phyloP scores from a whole-genome alignment of 805 yeast genomes.

The Dipodascus geniculatus region DNA sequence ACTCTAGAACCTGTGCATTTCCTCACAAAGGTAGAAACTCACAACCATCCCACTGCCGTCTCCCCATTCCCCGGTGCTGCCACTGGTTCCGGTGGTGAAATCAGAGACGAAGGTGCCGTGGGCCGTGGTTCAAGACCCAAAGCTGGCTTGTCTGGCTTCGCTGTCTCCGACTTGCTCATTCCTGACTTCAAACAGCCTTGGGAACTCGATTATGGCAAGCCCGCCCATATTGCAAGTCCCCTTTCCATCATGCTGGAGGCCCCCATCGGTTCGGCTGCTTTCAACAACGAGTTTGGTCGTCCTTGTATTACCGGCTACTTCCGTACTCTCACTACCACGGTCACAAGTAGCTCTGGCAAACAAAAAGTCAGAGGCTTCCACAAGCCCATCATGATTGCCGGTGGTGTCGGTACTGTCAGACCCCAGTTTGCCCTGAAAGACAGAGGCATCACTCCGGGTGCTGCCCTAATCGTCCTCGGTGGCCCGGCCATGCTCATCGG shows the following conservation, averaged over 20 bases:
- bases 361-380: slow-evolving; percentile 89
- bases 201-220: slow-evolving; percentile 87
- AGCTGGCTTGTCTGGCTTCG: slow-evolving; percentile 90
- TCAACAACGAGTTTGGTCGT: slow-evolving; percentile 97
- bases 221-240: slow-evolving; percentile 84
- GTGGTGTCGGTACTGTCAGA: slow-evolving; percentile 96
- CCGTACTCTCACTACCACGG: slow-evolving; percentile 82
- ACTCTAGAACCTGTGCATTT: slow-evolving; percentile 74
- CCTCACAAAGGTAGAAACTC: slow-evolving; percentile 93
- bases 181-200: slow-evolving; percentile 87
- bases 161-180: slow-evolving; percentile 81
- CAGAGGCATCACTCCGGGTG: slow-evolving; percentile 80
- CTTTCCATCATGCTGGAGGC: slow-evolving; percentile 94
- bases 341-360: slow-evolving; percentile 47
- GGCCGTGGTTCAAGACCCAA: slow-evolving; percentile 97
- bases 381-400: slow-evolving; percentile 98
- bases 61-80: slow-evolving; percentile 99
- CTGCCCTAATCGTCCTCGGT: slow-evolving; percentile 85
- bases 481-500: slow-evolving; percentile 98
- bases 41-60: slow-evolving; percentile 98
- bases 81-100: slow-evolving; percentile 99
- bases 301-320: slow-evolving; percentile 96
- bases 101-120: slow-evolving; percentile 98
- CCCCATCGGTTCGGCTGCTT: slow-evolving; percentile 95
- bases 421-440: slow-evolving; percentile 87